These are phyloP conservation scores for Nakazawaea laoshanensis DNA, from an alignment of 805 yeast genomes.

Conservation along the genomic window DNA sequence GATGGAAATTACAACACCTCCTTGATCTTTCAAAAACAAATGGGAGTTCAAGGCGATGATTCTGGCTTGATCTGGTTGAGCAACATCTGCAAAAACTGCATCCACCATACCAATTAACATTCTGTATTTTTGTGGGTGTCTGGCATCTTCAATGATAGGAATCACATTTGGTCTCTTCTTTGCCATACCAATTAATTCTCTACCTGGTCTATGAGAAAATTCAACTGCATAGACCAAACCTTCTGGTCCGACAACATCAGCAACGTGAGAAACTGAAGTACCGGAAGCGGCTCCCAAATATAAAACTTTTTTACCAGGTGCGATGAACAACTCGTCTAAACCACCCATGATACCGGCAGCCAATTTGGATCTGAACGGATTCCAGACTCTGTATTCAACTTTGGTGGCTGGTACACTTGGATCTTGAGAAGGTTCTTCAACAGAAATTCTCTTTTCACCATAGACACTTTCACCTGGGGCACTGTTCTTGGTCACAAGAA, in stretches of 20 bases:
- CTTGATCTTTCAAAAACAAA: conserved; percentile 95
- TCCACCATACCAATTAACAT: conserved; percentile 99
- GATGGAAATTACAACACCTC: conserved; percentile 97
- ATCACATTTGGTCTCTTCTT: conserved; percentile 99
- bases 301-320: conserved; percentile 95
- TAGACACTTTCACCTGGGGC: conserved; percentile 99
- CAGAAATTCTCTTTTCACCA: conserved; percentile 93
- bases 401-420: conserved; percentile 88
- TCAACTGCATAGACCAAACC: conserved; percentile 98
- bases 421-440: conserved; percentile 88
- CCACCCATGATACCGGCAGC: conserved; percentile 99
- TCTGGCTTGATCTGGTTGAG: conserved; percentile 99
- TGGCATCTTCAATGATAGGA: conserved; percentile 98
- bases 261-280: conserved; percentile 96
- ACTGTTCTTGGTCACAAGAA: conserved; percentile 90
- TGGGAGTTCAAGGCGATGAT: conserved; percentile 97
- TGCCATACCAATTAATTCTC: conserved; percentile 99
- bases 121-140: conserved; percentile 99
- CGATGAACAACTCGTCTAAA: conserved; percentile 93
- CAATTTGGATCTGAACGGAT: conserved; percentile 98
- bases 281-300: conserved; percentile 99
- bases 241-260: conserved; percentile 98
- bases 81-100: conserved; percentile 98
- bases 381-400: conserved; percentile 99
- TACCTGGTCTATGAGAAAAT: conserved; percentile 99